Percentiles rank a stretch among this genome's conserved stretches.
These are phyloP conservation scores for Pleurotus platypus DNA, from an alignment of 768 basidiomycete species.

Conservation along the genomic window DNA sequence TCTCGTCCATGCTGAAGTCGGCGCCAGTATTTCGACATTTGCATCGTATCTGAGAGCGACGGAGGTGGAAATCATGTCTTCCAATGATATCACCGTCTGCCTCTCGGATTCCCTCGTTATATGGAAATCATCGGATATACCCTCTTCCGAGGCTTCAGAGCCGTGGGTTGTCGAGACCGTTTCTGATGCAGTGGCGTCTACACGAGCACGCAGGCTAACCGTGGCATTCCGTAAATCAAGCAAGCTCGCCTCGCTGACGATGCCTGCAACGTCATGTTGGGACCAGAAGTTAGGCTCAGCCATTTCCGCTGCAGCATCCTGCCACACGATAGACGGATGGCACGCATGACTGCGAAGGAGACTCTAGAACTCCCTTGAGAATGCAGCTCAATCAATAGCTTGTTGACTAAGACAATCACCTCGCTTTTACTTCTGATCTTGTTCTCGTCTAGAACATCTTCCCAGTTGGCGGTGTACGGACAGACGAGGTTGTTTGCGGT, in stretches of 20 bases:
- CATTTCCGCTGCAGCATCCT: slow-evolving; percentile 62
- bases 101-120: slow-evolving; percentile 18
- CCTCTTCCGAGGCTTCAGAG: background rate
- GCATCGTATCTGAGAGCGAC: slow-evolving; percentile 69
- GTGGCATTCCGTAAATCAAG: slow-evolving; percentile 58
- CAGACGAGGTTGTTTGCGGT: slow-evolving; percentile 42
- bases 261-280: slow-evolving; percentile 54
- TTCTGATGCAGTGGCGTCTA: background rate
- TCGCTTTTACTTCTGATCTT: slow-evolving; percentile 71
- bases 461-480: slow-evolving; percentile 72
- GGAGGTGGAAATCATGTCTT: slow-evolving; percentile 72
- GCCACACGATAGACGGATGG: slow-evolving; percentile 70
- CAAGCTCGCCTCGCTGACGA: slow-evolving; percentile 67
- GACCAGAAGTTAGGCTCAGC: slow-evolving; percentile 65
- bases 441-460: slow-evolving; percentile 60
- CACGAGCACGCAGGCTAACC: slow-evolving; percentile 36
- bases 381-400: background rate
- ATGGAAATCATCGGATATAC: background rate
- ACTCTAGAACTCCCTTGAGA: slow-evolving; percentile 34
- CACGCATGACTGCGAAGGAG: slow-evolving; percentile 69
- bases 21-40: slow-evolving; percentile 56
- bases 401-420: slow-evolving; percentile 35
- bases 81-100: slow-evolving; percentile 53
- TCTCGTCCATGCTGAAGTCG: slow-evolving; percentile 50
- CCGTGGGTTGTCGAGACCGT: background rate